phyloP scores from a whole-genome alignment of 75 land plant genomes.

The Picea sitchensis region DNA sequence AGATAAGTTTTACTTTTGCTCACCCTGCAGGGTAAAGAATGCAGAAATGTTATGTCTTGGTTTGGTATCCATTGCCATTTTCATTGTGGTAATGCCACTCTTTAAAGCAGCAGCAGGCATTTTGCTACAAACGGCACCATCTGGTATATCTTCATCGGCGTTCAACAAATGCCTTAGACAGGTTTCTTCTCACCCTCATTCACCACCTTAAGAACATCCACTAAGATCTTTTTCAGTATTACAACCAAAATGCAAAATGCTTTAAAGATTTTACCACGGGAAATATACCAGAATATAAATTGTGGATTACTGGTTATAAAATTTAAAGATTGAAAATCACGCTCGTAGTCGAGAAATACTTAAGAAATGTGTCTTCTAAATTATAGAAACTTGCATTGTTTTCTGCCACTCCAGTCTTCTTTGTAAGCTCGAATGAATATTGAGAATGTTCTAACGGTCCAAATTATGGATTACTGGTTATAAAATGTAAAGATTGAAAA shows the following conservation, averaged over 20 bases:
- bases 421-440: no score
- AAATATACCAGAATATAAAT: not conserved
- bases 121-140: conserved; percentile 82
- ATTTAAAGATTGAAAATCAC: not conserved
- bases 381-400: not conserved
- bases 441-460: no score
- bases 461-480: not conserved
- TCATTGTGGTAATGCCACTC: conserved; percentile 84
- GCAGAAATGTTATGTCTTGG: conserved; percentile 93
- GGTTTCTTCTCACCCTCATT: conserved; percentile 29
- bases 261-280: not conserved
- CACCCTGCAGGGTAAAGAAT: conserved; percentile 66
- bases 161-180: conserved; percentile 89
- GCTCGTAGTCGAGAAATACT: not conserved
- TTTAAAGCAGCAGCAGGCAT: conserved; percentile 80
- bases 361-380: not conserved
- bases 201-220: not conserved
- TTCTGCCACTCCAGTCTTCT: not conserved
- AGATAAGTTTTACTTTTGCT: not conserved
- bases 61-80: conserved; percentile 79
- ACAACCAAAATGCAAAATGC: not conserved
- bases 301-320: not conserved
- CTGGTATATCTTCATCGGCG: conserved; percentile 69
- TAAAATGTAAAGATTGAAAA: not conserved
- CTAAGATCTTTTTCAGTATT: not conserved